A percentile compares a stretch with the other conserved stretches of the same genome.
These are phyloP conservation scores for Sporothrix schenckii DNA, from an alignment of 2,329 filamentous ascomycete species.

Conservation along the genomic window DNA sequence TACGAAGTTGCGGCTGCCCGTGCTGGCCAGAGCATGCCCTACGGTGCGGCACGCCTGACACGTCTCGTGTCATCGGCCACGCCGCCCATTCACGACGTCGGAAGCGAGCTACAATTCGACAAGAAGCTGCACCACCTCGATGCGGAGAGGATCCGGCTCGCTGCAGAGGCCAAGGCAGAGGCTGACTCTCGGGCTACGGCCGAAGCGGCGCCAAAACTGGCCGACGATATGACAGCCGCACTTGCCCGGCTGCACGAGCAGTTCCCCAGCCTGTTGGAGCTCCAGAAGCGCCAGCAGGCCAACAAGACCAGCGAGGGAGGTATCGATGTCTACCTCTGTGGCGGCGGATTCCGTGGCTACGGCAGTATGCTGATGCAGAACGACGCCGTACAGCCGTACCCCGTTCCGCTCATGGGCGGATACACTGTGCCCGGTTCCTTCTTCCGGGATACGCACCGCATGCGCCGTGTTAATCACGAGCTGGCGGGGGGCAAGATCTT, in stretches of 20 bases:
- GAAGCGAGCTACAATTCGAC: neutral
- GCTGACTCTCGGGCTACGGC: slow-evolving; percentile 47
- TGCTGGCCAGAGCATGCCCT: slow-evolving; percentile 61
- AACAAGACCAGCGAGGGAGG: slow-evolving; percentile 43
- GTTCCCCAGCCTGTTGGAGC: slow-evolving; percentile 54
- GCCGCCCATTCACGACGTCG: neutral
- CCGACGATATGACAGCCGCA: slow-evolving; percentile 60
- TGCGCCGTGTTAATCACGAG: slow-evolving; percentile 56
- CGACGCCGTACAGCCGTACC: slow-evolving; percentile 74
- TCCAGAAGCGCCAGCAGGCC: slow-evolving; percentile 43
- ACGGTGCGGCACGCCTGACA: slow-evolving; percentile 62
- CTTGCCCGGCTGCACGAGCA: slow-evolving; percentile 56
- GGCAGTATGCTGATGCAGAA: slow-evolving; percentile 85
- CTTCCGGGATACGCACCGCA: slow-evolving; percentile 60
- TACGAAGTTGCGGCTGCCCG: slow-evolving; percentile 60
- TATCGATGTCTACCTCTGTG: slow-evolving; percentile 79
- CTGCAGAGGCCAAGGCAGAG: slow-evolving; percentile 38
- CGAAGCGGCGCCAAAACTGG: slow-evolving; percentile 58
- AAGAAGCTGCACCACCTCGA: neutral
- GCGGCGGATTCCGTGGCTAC: slow-evolving; percentile 88
- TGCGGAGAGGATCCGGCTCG: slow-evolving; percentile 3
- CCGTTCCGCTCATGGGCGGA: slow-evolving; percentile 78
- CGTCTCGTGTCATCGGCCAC: slow-evolving; percentile 41
- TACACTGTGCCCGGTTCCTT: slow-evolving; percentile 66
- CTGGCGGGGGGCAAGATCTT: slow-evolving; percentile 63